Conservation (phyloP, 2,329 filamentous ascomycete genomes). For the Cladosporium cucumerinum region DNA sequence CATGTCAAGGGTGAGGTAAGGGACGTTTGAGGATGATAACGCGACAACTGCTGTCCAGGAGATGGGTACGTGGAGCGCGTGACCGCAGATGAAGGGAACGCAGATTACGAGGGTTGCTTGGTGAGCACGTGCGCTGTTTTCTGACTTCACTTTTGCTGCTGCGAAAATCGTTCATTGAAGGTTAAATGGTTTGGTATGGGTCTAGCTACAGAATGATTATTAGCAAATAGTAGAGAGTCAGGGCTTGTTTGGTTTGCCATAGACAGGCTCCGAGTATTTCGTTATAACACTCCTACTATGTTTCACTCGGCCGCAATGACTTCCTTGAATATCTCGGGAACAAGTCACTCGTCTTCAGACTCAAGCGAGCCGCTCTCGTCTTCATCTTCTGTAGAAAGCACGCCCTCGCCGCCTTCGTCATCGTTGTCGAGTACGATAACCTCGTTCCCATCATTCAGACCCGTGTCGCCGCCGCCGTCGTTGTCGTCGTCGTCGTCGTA, state of each 20-base stretch:
- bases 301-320: not conserved
- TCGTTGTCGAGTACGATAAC: not conserved
- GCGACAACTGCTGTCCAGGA: not conserved
- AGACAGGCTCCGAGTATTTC: not conserved
- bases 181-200: not conserved
- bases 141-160: not conserved
- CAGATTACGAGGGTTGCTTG: not conserved
- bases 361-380: not conserved
- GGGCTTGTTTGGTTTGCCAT: not conserved
- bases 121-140: not conserved
- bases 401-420: not conserved
- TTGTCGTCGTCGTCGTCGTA: not conserved
- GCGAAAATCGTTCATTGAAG: not conserved
- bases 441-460: not conserved
- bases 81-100: not conserved
- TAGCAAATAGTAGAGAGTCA: not conserved
- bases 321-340: not conserved
- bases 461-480: not conserved
- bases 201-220: not conserved
- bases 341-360: not conserved
- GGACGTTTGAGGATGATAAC: not conserved
- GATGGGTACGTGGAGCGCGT: not conserved
- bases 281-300: not conserved
- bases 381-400: not conserved
- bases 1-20: not conserved